Evolutionary conservation across 1,139 yeast species (phyloP), one percentile per base, ranked within the genome.

Genomic region (Kazachstania sp.): DNA sequence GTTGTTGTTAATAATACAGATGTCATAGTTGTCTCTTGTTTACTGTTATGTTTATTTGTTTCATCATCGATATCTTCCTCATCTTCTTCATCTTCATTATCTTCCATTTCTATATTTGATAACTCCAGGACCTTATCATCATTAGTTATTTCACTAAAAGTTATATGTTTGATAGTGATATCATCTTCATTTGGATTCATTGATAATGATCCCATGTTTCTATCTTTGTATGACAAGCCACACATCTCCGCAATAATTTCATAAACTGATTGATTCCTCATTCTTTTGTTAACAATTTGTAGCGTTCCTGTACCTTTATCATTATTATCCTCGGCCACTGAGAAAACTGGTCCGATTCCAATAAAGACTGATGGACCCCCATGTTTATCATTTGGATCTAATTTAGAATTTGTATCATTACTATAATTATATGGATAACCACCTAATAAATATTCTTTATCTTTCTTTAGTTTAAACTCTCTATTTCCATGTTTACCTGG

Each of bases 221-320:
- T 37, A 30, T 49, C 49, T 11, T 29, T 29, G 6, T 4, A 40
- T 16, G 31, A 35, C 4, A 38, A 19, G 15, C 75, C 73, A 45
- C 86, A 67, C 1, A 86, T 71, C 28, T 83, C 86, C 64, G 95
- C 85, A 3, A 90, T 54, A 35, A 88, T 71, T 54, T 83, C 79
- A 64, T 86, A 90, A 3, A 90, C 74, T 51, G 86, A 86, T 9
- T 75, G 71, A 61, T 87, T 90, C 7, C 72, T 69, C 59, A 31
- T 35, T 5, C 18, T 35, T 35, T 23, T 23, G 6, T 19, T 9
- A 16, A 35, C 26, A 2, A 11, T 5, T 26, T 19, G 26, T 9
- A 34, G 11, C 9, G 37, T 32, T n/a, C 35, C 35, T n/a, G 3
- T 8, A 5, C 16, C 16, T n/a, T 32, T 32, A 32, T 32, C n/a